These are phyloP conservation scores for Collybia sp. DNA, from an alignment of 768 basidiomycete genomes.

Conservation along the genomic window DNA sequence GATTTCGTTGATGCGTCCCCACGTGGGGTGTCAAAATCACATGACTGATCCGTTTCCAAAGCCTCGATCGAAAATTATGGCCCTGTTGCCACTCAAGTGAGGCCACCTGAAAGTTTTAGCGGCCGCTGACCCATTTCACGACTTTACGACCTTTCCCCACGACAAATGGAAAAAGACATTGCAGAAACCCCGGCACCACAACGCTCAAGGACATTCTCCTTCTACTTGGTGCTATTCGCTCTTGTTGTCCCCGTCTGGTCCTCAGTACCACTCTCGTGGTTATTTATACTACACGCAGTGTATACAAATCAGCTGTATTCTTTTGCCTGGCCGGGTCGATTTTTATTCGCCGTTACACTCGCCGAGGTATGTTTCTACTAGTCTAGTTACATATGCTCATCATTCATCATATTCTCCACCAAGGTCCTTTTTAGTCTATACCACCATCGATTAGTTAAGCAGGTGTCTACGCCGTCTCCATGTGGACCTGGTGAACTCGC, in stretches of 20 bases:
- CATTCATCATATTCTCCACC: slow-evolving; percentile 3
- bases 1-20: slow-evolving; percentile 1
- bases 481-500: slow-evolving; percentile 38
- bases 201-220: slow-evolving; percentile 41
- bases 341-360: slow-evolving; percentile 45
- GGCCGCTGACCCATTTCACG: too few relatives aligned
- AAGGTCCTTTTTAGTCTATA: slow-evolving; percentile 72
- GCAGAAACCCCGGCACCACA: slow-evolving; percentile 32
- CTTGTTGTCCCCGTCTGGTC: slow-evolving; percentile 64
- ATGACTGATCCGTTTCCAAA: too few relatives aligned
- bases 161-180: slow-evolving; percentile 23
- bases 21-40: too few relatives aligned
- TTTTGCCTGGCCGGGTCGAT: slow-evolving; percentile 30
- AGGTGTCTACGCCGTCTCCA: slow-evolving; percentile 43
- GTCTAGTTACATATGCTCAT: background rate
- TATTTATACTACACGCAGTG: slow-evolving; percentile 49
- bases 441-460: slow-evolving; percentile 44
- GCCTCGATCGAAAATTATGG: too few relatives aligned
- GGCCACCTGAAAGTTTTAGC: too few relatives aligned
- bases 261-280: slow-evolving; percentile 60
- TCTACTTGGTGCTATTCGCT: slow-evolving; percentile 53
- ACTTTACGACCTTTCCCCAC: too few relatives aligned
- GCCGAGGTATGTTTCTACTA: slow-evolving; percentile 45
- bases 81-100: too few relatives aligned
- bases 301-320: slow-evolving; percentile 35